Conservation (phyloP, 108 stramenopile genomes). For the Epithemia pelagica region DNA sequence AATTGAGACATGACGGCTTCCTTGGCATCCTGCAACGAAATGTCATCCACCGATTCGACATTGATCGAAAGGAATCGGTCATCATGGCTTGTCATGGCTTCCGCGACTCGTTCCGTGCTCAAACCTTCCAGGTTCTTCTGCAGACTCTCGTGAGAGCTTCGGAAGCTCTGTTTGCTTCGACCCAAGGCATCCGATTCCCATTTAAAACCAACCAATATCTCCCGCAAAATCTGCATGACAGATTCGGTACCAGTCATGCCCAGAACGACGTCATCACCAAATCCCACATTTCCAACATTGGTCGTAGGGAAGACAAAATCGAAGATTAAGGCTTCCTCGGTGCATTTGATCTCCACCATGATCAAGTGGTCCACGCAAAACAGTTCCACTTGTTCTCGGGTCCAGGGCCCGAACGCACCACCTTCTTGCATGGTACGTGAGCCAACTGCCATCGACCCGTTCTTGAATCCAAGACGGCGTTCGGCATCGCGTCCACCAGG, state of each 20-base stretch:
- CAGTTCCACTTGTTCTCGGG: constrained; percentile 96
- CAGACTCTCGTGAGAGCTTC: constrained; percentile 76
- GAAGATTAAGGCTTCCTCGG: constrained; percentile 84
- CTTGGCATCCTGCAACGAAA: constrained; percentile 83
- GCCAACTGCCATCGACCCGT: constrained; percentile 85
- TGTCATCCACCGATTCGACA: constrained; percentile 70
- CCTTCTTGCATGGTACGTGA: constrained; percentile 97
- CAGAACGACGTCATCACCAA: constrained; percentile 64
- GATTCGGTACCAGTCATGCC: constrained; percentile 93
- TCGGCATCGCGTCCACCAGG: constrained; percentile 93
- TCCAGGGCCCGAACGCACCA: constrained; percentile 89
- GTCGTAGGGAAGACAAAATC: constrained; percentile 97
- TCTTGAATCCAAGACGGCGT: constrained; percentile 67
- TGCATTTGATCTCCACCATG: constrained; percentile 96
- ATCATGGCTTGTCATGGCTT: constrained; percentile 63
- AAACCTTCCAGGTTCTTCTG: constrained; percentile 82
- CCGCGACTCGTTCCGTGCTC: constrained; percentile 79
- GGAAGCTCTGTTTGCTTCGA: constrained; percentile 87
- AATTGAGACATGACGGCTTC: constrained; percentile 89
- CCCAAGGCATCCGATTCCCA: constrained; percentile 96
- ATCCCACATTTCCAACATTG: constrained; percentile 82
- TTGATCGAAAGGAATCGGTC: constrained; percentile 85
- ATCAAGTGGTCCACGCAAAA: constrained; percentile 96
- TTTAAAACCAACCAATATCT: constrained; percentile 87
- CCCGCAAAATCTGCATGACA: constrained; percentile 87